Evolutionary conservation across 1,284 basidiomycete genomes (phyloP), one percentile per base, ranked within the genome.

Genomic region (Cerrena zonata): DNA sequence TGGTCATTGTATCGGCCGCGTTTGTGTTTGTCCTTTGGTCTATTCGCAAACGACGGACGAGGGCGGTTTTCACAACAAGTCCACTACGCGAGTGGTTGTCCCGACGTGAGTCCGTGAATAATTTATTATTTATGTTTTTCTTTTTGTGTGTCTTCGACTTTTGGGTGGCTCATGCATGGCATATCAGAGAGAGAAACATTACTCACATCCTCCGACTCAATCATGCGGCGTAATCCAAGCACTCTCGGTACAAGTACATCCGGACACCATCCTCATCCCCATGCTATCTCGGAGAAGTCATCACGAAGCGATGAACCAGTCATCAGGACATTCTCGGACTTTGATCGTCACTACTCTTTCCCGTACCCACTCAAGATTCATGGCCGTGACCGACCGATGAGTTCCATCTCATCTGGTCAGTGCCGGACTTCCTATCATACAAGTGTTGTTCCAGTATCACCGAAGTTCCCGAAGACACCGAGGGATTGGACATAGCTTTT

Each of bases 151-250:
- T 13, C 24, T 42, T 15, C 24, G 15, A 4, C 41, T 23, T 42
- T 42, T 26, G 24, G 19, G 45, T 25, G 5, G 2, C 25, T 43
- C 18, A 45, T 45, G 12, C 34, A 47, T 30, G n/a, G n/a, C n/a
- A n/a, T n/a, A n/a, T 21, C 26, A 49, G 53, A 51, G 42, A n/a
- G n/a, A n/a, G n/a, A n/a, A n/a, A 70, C 67, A 5, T 57, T 65
- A 23, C 70, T 71, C 55, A 73, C 71, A 2, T 66, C 68, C 0
- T 68, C 71, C 0, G 71, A 71, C 46, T 73, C 72, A 2, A 74
- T 74, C 47, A 50, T 73, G 55, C 66, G 68, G 19, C 64, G 65
- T 48, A 67, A 69, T 44, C 64, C 67, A 26, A 62, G 59, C 39
- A 58, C 57, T 47, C 47, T 50, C 30, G 62, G 59, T 40, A 57